Percentiles rank a stretch among this genome's conserved stretches.
These are phyloP conservation scores for Cubamyces lactineus DNA, from an alignment of 768 basidiomycete genomes.

Conservation along the genomic window DNA sequence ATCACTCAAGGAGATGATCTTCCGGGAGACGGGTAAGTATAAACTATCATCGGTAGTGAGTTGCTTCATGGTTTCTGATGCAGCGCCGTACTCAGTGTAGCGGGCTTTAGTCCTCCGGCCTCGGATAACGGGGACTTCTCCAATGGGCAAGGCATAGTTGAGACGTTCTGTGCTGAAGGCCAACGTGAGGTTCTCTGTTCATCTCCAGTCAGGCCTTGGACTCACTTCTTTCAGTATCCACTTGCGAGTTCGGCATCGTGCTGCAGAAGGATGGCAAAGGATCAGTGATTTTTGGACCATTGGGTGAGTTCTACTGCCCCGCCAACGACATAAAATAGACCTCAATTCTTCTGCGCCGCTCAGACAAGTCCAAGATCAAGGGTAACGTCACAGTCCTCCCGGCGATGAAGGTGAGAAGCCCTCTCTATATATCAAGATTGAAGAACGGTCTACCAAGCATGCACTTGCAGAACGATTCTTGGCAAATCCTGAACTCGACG, in stretches of 20 bases:
- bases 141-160: conserved; percentile 12
- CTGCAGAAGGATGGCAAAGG: conserved; percentile 8
- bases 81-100: not conserved
- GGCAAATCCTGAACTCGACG: conserved; percentile 9
- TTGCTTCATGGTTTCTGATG: not conserved
- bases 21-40: conserved; percentile 15
- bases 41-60: no score
- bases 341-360: not conserved
- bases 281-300: conserved; percentile 5
- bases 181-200: not conserved
- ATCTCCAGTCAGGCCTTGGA: not conserved
- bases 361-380: conserved; percentile 13
- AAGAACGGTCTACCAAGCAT: no score
- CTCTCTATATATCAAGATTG: not conserved
- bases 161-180: conserved; percentile 16
- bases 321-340: not conserved
- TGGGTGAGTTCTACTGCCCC: not conserved
- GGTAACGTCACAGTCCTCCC: conserved; percentile 11
- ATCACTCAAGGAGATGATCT: conserved; percentile 21
- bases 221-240: conserved; percentile 4
- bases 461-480: conserved; percentile 8
- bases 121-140: conserved; percentile 19
- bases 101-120: conserved; percentile 21
- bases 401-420: not conserved
- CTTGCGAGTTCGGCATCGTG: conserved; percentile 17